Base-by-base conservation (phyloP, 2,329 filamentous ascomycete species). In the Ophiostoma ips region DNA sequence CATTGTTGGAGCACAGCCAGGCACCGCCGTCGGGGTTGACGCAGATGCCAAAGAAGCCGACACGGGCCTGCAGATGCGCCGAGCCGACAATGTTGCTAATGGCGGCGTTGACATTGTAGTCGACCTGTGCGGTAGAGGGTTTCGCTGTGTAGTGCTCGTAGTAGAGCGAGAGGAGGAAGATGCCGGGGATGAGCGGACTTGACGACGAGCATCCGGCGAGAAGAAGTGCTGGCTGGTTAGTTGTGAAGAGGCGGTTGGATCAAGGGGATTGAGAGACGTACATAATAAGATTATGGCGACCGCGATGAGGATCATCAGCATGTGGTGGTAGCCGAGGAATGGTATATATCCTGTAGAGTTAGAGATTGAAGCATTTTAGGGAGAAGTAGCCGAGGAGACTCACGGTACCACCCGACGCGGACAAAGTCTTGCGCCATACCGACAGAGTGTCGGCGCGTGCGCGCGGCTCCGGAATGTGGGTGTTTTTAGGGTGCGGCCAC, bases 151-250 rank as follows among this genome's bases (percentile, higher is more conserved):
- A 95, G 55, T 77, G 73, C 64, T 94, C 72, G 71, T 95, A 98
- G 77, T 94, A 96, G 61, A 98, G 79, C n/a, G 89, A 95, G 57
- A 98, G 86, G 58, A 98, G 80, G 75, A 95, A 98, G 67, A 98
- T 96, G 63, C 83, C 81, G 24, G 92, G 92, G 59, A 98, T 95
- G 50, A 94, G 72, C 2, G 90, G 92, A 48, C 90, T 95, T 37
- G 90, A 95, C 10, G 90, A 96, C 5, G 92, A 96, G 68, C 92
- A 98, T 60, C 92, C 92, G 61, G 92, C 90, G 58, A 98, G 73
- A 60, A 98, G 71, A 56, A 98, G 78, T 59, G 92, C 89, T 95
- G 60, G 53, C 15, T 16, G 28, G 3, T n/a, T 12, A 15, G n/a
- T 11, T 24, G 45, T 31, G 3, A 52, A 50, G 48, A 13, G 53